These are phyloP conservation scores for Vigna mungo DNA, from an alignment of 306 rosid genomes.

Conservation along the genomic window DNA sequence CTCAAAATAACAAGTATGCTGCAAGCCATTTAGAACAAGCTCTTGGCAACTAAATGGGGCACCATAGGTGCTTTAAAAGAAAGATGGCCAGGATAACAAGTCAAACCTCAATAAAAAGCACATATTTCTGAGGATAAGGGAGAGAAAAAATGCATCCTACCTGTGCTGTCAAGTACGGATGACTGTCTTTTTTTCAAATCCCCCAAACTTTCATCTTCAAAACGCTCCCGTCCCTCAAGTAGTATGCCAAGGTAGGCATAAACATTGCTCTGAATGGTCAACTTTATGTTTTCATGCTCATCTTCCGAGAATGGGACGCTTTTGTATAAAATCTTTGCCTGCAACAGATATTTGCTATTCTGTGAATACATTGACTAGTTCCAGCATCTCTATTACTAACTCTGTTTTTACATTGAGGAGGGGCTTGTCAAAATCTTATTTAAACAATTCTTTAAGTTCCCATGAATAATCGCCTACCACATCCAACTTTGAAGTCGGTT, in stretches of 20 bases:
- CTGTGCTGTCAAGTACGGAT: conserved; percentile 55
- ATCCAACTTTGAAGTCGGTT: conserved; percentile 23
- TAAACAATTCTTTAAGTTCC: conserved; percentile 1
- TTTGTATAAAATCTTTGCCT: conserved; percentile 95
- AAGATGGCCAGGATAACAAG: conserved; percentile 16
- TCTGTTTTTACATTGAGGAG: background rate
- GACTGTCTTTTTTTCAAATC: conserved; percentile 56
- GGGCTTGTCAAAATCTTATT: background rate
- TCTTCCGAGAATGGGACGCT: conserved; percentile 84
- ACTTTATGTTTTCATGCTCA: conserved; percentile 84
- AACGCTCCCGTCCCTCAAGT: conserved; percentile 96
- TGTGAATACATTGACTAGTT: conserved; percentile 35
- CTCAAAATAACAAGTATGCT: conserved; percentile 25
- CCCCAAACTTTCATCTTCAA: conserved; percentile 84
- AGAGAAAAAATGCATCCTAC: conserved; percentile 49
- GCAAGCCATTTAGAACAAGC: conserved; percentile 19
- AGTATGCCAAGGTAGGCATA: conserved; percentile 92
- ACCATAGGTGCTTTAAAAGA: conserved; percentile 24
- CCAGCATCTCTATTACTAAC: conserved; percentile 12
- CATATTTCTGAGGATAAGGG: background rate
- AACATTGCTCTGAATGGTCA: conserved; percentile 88
- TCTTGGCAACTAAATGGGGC: conserved; percentile 17
- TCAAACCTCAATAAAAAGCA: background rate
- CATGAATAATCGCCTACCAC: background rate
- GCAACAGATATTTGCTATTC: conserved; percentile 51